Conservation (phyloP, 768 basidiomycete species). For the Macrolepiota albuminosa region DNA sequence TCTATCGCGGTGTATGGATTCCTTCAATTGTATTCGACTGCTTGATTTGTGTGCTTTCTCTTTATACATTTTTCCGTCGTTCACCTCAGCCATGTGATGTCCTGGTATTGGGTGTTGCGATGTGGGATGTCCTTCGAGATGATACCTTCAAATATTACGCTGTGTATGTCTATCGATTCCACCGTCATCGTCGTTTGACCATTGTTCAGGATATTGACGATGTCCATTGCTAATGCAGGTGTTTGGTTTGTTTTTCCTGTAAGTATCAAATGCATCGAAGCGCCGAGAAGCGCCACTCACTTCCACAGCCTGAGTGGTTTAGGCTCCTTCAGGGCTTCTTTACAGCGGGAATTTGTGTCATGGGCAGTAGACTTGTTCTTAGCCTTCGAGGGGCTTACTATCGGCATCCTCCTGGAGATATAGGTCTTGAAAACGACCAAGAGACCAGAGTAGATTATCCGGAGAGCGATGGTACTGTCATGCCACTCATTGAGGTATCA, state of each 20-base stretch:
- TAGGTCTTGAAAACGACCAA: not conserved
- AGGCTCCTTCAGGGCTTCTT: constrained; percentile 19
- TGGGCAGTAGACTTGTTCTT: constrained; percentile 23
- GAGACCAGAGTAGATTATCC: not conserved
- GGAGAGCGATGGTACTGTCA: not conserved
- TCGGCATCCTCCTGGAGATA: constrained; percentile 3
- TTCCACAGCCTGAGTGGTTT: constrained; percentile 19
- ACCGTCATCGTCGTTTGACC: not conserved
- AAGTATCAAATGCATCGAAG: constrained; percentile 1
- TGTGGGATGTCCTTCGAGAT: constrained; percentile 20
- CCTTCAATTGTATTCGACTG: constrained; percentile 20
- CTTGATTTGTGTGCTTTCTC: constrained; percentile 16
- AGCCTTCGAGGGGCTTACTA: constrained; percentile 25
- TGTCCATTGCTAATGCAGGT: constrained; percentile 15
- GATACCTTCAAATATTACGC: constrained; percentile 23
- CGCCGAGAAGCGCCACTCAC: not conserved
- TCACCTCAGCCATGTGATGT: constrained; percentile 4
- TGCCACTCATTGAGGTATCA: not conserved
- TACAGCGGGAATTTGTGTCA: constrained; percentile 19
- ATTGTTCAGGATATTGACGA: constrained; percentile 13
- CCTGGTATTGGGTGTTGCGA: constrained; percentile 1
- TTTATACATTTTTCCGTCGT: constrained; percentile 15
- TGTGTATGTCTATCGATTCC: constrained; percentile 16
- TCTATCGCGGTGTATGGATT: constrained; percentile 21
- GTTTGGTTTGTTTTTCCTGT: constrained; percentile 19